Conservation (phyloP, 148 eudicot species). For the Salicornia ramosissima region DNA sequence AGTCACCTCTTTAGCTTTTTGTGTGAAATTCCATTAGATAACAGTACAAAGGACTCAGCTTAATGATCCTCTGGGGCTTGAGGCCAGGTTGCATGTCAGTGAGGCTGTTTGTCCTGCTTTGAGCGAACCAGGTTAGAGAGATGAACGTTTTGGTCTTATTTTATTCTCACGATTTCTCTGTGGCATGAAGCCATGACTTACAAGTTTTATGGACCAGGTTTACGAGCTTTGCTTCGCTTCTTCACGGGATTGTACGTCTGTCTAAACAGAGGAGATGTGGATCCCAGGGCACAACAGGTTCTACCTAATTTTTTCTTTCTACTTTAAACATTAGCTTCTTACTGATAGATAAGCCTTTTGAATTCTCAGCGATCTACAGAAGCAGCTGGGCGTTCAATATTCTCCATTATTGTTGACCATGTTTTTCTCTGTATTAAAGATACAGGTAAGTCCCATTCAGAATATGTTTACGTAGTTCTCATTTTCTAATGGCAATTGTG, state of each 20-base stretch:
- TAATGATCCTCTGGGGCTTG: conserved; percentile 86
- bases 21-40: conserved; percentile 48
- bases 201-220: conserved; percentile 45
- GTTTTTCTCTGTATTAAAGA: conserved; percentile 83
- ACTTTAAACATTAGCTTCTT: neutral
- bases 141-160: neutral
- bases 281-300: conserved; percentile 73
- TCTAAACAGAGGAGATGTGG: conserved; percentile 88
- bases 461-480: conserved; percentile 6
- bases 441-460: conserved; percentile 47
- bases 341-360: conserved; percentile 13
- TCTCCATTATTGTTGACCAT: conserved; percentile 82
- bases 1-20: conserved; percentile 8
- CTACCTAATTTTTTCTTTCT: conserved; percentile 11
- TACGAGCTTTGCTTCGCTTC: conserved; percentile 95
- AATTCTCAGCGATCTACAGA: conserved; percentile 65
- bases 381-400: conserved; percentile 86
- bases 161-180: neutral
- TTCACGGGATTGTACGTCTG: conserved; percentile 86
- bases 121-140: conserved; percentile 84
- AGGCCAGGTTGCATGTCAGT: conserved; percentile 74
- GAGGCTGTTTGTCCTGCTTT: conserved; percentile 97
- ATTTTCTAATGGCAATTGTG: neutral
- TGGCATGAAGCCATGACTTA: conserved; percentile 1
- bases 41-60: conserved; percentile 86